Base-by-base conservation (phyloP, 2,329 filamentous ascomycete species). In the Thermothelomyces thermophilus region DNA sequence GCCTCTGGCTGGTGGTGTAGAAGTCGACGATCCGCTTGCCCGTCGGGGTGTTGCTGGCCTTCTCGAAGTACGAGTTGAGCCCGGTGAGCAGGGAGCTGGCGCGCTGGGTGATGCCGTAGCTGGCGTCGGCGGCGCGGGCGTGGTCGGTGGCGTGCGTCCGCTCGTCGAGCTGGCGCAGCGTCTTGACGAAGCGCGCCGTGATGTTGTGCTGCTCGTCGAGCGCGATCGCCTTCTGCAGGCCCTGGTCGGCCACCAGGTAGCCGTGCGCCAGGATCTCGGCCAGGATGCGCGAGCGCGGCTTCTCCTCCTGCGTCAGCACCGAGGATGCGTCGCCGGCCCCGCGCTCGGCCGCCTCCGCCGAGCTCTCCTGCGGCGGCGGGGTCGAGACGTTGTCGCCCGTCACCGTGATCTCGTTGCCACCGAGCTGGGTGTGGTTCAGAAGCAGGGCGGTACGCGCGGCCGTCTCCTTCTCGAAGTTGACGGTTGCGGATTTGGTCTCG, bases 261-360 rank as follows among this genome's bases (percentile, higher is more conserved):
- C 93, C 93, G 63, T 96, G 89, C 10, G 93, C 90, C 30, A 98
- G 85, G 70, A 97, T 96, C 73, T 98, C 93, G 58, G 93, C 93
- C 44, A 96, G 70, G 68, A 98, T 95, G 62, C 93, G 88, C 35
- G 87, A 82, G 62, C 90, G 86, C 14, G 93, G 93, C 79, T 98
- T 98, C 75, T 97, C 90, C 71, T 98, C 93, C 67, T 98, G 93
- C 13, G 84, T 82, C 62, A 97, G 83, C 60, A n/a, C 7, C 17
- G 28, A 24, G 28, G 28, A 24, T 28, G 13, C 28, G 30, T 90
- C 81, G 61, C 89, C 77, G 61, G 89, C 76, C 45, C 71, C 71
- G 65, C 80, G 71, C 70, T 59, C 39, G 59, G 41, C n/a, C 33
- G 77, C 76, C 52, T 75, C 14, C 19, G 77, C 76, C 49, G 76